A percentile compares a stretch with the other conserved stretches of the same genome.
Evolutionary conservation across 306 rosid species (phyloP).

Genomic region (Begonia masoniana): DNA sequence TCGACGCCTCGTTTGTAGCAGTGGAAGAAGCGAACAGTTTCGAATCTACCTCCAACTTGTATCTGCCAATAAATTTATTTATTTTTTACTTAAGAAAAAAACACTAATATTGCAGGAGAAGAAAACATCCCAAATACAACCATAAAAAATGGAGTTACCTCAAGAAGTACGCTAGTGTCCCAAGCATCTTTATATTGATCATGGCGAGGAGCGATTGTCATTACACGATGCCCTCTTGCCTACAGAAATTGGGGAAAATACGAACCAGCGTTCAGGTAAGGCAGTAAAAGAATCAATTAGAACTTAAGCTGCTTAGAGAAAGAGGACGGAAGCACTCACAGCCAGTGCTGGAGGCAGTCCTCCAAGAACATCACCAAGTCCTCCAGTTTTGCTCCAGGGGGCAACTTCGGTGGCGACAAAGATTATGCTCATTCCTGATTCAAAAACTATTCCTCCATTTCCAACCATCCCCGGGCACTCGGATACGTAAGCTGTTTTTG

Average conservation of each 20-base stretch:
- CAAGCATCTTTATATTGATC: conserved; percentile 88
- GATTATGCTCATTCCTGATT: conserved; percentile 24
- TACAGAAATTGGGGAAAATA: conserved; percentile 1
- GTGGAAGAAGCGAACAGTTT: conserved; percentile 60
- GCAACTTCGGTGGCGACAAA: conserved; percentile 53
- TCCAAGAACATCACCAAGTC: conserved; percentile 84
- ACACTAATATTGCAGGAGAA: too few relatives aligned
- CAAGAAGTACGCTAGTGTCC: conserved; percentile 41
- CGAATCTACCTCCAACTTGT: conserved; percentile 34
- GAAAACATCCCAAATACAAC: too few relatives aligned
- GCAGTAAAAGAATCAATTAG: too few relatives aligned
- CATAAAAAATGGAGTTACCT: conserved; percentile 24
- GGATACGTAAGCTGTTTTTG: too few relatives aligned
- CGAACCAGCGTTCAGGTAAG: too few relatives aligned
- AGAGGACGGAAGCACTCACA: conserved; percentile 20
- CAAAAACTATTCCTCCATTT: conserved; percentile 28
- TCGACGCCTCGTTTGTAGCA: conserved; percentile 75
- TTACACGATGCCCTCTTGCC: conserved; percentile 74
- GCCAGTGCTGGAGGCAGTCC: conserved; percentile 78
- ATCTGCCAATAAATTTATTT: conserved; percentile 17
- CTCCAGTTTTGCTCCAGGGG: conserved; percentile 85
- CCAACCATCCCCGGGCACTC: conserved; percentile 10
- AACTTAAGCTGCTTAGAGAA: too few relatives aligned
- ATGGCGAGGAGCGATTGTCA: conserved; percentile 58
- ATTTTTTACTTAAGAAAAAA: neutral